Conservation (phyloP, 495 filamentous ascomycete species). For the Tuber borchii region DNA sequence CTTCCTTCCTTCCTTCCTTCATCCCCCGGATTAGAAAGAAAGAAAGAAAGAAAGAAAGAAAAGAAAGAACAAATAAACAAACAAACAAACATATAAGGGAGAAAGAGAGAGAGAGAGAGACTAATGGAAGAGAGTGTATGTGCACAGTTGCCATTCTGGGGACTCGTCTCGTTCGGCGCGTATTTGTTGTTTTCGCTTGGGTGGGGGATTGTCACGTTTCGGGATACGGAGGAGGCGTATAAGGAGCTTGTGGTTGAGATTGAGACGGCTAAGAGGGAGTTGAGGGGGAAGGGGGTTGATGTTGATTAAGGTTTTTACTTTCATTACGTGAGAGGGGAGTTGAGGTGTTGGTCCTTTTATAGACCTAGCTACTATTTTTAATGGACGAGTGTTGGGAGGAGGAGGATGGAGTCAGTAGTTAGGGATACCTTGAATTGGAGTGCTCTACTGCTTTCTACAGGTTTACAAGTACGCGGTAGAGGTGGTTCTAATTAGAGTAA, state of each 20-base stretch:
- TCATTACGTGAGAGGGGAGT: not conserved
- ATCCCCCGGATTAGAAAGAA: not conserved
- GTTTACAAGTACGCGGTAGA: not conserved
- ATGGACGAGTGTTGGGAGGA: not conserved
- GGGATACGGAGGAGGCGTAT: slow-evolving; percentile 88
- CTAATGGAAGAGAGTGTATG: slow-evolving; percentile 10
- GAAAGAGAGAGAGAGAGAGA: not conserved
- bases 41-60: slow-evolving; percentile 7
- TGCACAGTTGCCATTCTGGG: slow-evolving; percentile 80
- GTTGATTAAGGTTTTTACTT: slow-evolving; percentile 52
- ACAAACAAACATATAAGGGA: not conserved
- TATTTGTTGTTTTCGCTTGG: slow-evolving; percentile 90
- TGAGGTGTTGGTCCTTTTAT: not conserved
- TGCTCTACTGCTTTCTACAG: not conserved
- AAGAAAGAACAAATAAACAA: not conserved
- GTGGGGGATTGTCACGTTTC: slow-evolving; percentile 87
- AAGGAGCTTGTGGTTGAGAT: slow-evolving; percentile 75
- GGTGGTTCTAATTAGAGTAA: not conserved
- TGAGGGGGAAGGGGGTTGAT: slow-evolving; percentile 63
- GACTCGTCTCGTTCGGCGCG: slow-evolving; percentile 81
- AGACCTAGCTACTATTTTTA: not conserved
- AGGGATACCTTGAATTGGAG: not conserved
- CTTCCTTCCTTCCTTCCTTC: not conserved
- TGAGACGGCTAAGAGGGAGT: slow-evolving; percentile 59
- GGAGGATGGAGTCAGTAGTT: not conserved